These are phyloP conservation scores for Theileria luwenshuni DNA, from an alignment of 169 alveolate species.

Conservation along the genomic window DNA sequence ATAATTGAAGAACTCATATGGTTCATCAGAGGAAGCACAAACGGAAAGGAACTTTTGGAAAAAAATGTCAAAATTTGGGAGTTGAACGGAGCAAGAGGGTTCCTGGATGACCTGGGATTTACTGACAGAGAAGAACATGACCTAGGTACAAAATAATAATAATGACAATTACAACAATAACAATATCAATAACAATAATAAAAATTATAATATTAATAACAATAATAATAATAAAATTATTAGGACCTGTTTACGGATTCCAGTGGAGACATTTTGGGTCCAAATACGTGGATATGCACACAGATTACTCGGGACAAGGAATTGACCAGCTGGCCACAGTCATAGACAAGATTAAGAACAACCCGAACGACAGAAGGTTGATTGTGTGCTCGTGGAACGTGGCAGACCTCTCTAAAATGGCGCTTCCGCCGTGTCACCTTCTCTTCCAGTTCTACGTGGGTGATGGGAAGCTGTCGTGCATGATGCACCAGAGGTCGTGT, in stretches of 20 bases:
- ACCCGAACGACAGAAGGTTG: constrained; percentile 93
- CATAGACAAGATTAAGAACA: constrained; percentile 86
- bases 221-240: background rate
- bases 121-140: constrained; percentile 94
- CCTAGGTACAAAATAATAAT: constrained; percentile 63
- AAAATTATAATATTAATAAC: too few species aligned
- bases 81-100: constrained; percentile 95
- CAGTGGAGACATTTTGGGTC: constrained; percentile 98
- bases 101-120: constrained; percentile 91
- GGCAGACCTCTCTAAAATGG: constrained; percentile 91
- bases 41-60: constrained; percentile 90
- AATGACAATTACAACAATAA: background rate
- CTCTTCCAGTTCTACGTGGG: constrained; percentile 93
- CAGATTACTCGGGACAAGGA: constrained; percentile 91
- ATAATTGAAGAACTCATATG: constrained; percentile 93
- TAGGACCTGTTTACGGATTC: constrained; percentile 98
- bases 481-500: constrained; percentile 95
- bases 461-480: constrained; percentile 90
- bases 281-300: constrained; percentile 87
- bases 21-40: constrained; percentile 94
- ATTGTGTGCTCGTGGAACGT: constrained; percentile 97
- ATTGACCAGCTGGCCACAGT: constrained; percentile 90
- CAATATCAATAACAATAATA: too few species aligned
- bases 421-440: constrained; percentile 98
- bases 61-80: constrained; percentile 96